Base-by-base conservation (phyloP, 1,139 yeast species). In the Pichia sp. region DNA sequence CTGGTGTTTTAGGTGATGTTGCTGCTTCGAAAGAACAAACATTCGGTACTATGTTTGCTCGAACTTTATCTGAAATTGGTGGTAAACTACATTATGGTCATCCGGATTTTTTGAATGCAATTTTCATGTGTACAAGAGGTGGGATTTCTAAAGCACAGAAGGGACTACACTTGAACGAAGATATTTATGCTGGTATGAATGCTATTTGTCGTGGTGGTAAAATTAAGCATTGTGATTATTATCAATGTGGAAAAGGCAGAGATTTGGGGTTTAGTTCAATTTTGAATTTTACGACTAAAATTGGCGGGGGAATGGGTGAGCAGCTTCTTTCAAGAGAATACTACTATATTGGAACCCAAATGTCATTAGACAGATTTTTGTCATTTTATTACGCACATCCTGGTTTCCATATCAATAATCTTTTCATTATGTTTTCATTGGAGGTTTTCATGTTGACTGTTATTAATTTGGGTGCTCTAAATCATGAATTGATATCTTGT, bases 261-360 rank as follows among this genome's bases (percentile, higher is more conserved):
- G 97, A 90, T 70, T 73, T 90, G 43, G 97, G 97, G 0, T 90
- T 90, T 69, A 85, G 87, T 0, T 86, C 96, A 0, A 87, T 90
- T 51, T 73, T 89, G 58, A 89, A 88, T 64, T 90, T 90, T 67
- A 89, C 95, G 0, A 83, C 93, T 0, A 90, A 90, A 65, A 89
- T 90, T 64, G 97, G 97, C 0, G 92, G 96, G 46, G 97, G 97
- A 1, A 90, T 90, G 97, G 97, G 96, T 0, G 97, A 90, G 65
- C 97, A 90, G 63, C 77, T 88, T 66, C 71, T 90, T 16, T 88
- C 96, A 5, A 73, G 97, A 60, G 97, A 90, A 64, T 88, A 90
- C 65, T 89, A 81, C 66, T 87, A 87, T 65, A 72, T 90, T 59
- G 96, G 97, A 0, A 85, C 93, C 0, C 84, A 80, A 56, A 72